These are phyloP conservation scores for Diplodia intermedia DNA, from an alignment of 2,329 filamentous ascomycete species.

Conservation along the genomic window DNA sequence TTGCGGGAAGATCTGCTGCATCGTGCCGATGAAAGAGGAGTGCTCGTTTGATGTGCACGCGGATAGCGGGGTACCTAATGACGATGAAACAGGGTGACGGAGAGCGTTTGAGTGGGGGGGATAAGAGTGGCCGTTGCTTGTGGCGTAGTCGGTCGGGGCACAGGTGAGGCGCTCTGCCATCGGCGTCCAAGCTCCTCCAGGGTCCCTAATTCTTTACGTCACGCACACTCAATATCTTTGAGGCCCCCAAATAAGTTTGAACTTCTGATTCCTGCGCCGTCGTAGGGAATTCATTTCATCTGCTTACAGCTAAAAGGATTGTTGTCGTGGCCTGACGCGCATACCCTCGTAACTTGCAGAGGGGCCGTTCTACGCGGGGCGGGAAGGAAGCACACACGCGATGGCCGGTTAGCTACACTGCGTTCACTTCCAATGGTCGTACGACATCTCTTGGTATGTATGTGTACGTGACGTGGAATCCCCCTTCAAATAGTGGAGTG, in stretches of 20 bases:
- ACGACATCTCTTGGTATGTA: neutral
- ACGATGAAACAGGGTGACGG: neutral
- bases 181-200: neutral
- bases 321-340: neutral
- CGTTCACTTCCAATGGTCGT: neutral
- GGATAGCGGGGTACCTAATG: neutral
- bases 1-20: neutral
- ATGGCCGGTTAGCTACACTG: neutral
- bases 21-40: neutral
- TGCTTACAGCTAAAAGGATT: neutral
- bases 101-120: neutral
- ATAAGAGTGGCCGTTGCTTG: neutral
- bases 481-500: neutral
- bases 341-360: neutral
- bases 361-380: neutral
- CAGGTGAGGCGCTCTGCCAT: neutral
- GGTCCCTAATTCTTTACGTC: neutral
- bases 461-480: neutral
- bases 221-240: too few relatives aligned
- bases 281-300: too few relatives aligned
- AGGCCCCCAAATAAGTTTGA: too few relatives aligned
- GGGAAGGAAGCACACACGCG: neutral
- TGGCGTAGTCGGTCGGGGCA: neutral
- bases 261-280: too few relatives aligned
- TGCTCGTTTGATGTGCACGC: neutral